These are phyloP conservation scores for Conoideocrella luteorostrata DNA, from an alignment of 2,329 filamentous ascomycete genomes.

Conservation along the genomic window DNA sequence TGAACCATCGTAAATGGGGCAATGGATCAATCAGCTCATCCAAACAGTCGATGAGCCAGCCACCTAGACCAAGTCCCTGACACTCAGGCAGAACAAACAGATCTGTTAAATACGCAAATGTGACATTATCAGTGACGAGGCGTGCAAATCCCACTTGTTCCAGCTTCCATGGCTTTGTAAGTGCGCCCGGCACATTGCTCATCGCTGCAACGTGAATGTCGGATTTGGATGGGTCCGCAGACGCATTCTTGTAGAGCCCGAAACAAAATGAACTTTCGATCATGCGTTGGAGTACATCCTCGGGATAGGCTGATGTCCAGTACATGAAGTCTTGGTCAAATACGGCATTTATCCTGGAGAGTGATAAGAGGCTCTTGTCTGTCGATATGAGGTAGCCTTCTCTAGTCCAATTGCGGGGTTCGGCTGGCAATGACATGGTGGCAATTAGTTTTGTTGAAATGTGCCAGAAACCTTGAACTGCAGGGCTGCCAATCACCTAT, in stretches of 20 bases:
- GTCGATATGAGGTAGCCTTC: constrained; percentile 50
- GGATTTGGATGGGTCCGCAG: neutral
- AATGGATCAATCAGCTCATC: constrained; percentile 44
- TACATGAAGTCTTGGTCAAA: constrained; percentile 45
- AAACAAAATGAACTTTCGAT: constrained; percentile 50
- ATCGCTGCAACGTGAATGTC: too few species aligned
- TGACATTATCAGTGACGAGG: constrained; percentile 57
- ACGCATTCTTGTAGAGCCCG: constrained; percentile 38
- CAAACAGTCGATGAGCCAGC: constrained; percentile 54
- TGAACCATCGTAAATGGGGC: constrained; percentile 46
- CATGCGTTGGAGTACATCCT: constrained; percentile 35
- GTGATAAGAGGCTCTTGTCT: constrained; percentile 41
- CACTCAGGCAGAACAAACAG: constrained; percentile 52
- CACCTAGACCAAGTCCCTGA: constrained; percentile 52
- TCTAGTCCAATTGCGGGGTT: constrained; percentile 29
- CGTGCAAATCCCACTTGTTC: constrained; percentile 30
- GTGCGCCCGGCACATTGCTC: neutral
- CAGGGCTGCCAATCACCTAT: too few species aligned
- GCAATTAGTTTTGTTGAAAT: too few species aligned
- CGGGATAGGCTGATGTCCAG: constrained; percentile 45
- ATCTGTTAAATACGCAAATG: constrained; percentile 57
- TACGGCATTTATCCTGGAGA: constrained; percentile 39
- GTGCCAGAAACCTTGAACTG: too few species aligned
- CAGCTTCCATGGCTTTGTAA: too few species aligned
- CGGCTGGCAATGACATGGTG: neutral